Evolutionary conservation across 2,329 filamentous ascomycete genomes (phyloP).

Genomic region (Ophiocordyceps robertsii): DNA sequence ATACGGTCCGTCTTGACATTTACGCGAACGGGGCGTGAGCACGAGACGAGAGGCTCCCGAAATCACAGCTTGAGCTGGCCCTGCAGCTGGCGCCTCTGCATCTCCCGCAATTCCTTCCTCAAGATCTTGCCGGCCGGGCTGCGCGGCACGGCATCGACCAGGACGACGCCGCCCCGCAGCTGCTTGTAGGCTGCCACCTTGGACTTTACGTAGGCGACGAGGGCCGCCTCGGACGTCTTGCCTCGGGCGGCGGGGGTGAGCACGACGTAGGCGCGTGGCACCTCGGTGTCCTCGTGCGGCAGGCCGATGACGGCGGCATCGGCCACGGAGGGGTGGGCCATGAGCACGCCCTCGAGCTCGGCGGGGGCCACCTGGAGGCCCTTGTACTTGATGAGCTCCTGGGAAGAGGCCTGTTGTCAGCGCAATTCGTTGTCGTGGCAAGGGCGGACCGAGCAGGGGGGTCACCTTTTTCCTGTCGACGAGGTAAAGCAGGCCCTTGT

Average conservation of each 20-base stretch:
- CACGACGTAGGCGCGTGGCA: slow-evolving; percentile 31
- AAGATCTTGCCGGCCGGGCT: slow-evolving; percentile 41
- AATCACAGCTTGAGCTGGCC: neutral
- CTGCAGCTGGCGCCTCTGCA: neutral
- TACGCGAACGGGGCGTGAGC: no score
- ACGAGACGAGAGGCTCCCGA: no score
- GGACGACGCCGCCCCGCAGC: slow-evolving; percentile 53
- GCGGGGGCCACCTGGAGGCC: slow-evolving; percentile 55
- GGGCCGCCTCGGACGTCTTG: slow-evolving; percentile 11
- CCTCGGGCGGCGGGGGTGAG: slow-evolving; percentile 9
- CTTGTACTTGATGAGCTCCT: slow-evolving; percentile 45
- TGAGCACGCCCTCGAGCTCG: slow-evolving; percentile 39
- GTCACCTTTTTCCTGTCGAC: slow-evolving; percentile 61
- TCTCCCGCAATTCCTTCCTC: slow-evolving; percentile 19
- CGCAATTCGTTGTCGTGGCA: neutral
- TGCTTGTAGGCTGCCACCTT: slow-evolving; percentile 43
- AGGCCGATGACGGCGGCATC: slow-evolving; percentile 52
- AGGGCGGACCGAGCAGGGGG: neutral
- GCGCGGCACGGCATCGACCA: slow-evolving; percentile 54
- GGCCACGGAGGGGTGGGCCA: slow-evolving; percentile 24
- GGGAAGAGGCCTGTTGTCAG: neutral
- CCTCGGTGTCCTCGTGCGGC: slow-evolving; percentile 27
- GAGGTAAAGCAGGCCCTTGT: slow-evolving; percentile 59
- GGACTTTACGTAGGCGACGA: slow-evolving; percentile 12
- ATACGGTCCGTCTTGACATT: no score